Percentiles rank a stretch among this genome's conserved stretches.
phyloP scores from a whole-genome alignment of 1,284 basidiomycete species.

The Taiwanofungus camphoratus region DNA sequence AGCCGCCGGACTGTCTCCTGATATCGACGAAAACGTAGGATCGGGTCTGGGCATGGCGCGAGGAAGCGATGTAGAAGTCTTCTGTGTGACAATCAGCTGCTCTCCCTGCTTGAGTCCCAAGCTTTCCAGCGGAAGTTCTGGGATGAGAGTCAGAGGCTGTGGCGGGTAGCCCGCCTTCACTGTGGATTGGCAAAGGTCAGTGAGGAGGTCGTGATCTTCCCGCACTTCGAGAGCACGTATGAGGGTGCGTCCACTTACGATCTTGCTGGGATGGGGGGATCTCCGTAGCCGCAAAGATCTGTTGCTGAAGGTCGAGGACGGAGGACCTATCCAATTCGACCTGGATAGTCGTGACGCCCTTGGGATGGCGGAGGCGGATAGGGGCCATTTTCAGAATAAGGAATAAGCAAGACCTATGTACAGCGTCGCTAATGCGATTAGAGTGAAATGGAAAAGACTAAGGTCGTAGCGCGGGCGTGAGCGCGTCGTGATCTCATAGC shows the following conservation, averaged over 20 bases:
- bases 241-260: conserved; percentile 42
- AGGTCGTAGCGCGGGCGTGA: no score
- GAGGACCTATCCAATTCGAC: conserved; percentile 58
- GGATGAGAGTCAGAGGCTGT: conserved; percentile 60
- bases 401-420: no score
- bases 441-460: neutral
- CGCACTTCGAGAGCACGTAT: neutral
- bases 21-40: conserved; percentile 5
- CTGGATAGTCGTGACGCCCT: conserved; percentile 75
- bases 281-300: conserved; percentile 60
- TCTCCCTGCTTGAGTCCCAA: conserved; percentile 76
- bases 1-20: conserved; percentile 11
- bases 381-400: conserved; percentile 57
- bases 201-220: no score
- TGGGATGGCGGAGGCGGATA: conserved; percentile 73
- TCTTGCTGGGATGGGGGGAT: conserved; percentile 76
- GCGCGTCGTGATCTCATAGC: no score
- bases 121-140: conserved; percentile 65
- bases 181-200: conserved; percentile 27
- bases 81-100: conserved; percentile 74
- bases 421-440: no score
- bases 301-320: conserved; percentile 67
- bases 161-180: conserved; percentile 88
- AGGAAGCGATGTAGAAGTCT: conserved; percentile 20
- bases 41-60: conserved; percentile 12